These are phyloP conservation scores for Vitis amurensis DNA, from an alignment of 164 flowering plant genomes.

Conservation along the genomic window DNA sequence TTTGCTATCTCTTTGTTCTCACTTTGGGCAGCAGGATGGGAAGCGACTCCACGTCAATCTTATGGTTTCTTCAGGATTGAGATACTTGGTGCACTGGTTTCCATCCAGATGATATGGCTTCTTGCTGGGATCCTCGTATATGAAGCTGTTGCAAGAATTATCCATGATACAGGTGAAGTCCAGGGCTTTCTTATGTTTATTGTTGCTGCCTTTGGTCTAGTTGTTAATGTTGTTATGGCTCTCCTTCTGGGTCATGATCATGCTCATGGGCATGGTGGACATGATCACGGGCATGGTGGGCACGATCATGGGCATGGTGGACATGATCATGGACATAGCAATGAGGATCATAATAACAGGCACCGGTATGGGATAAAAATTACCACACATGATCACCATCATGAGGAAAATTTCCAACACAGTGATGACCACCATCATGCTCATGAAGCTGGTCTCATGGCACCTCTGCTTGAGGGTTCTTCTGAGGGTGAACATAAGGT, in stretches of 20 bases:
- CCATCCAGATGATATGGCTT: constrained; percentile 89
- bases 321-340: constrained; percentile 22
- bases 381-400: constrained; percentile 19
- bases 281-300: constrained; percentile 22
- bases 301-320: constrained; percentile 35
- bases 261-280: constrained; percentile 27
- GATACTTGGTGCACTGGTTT: constrained; percentile 84
- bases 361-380: constrained; percentile 11
- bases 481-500: constrained; percentile 17
- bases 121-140: constrained; percentile 85
- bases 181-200: constrained; percentile 74
- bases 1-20: constrained; percentile 90
- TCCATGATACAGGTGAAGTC: constrained; percentile 64
- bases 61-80: constrained; percentile 90
- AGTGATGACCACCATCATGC: constrained; percentile 2
- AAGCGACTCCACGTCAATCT: constrained; percentile 84
- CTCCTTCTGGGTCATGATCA: constrained; percentile 68
- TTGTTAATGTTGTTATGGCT: constrained; percentile 79
- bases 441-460: constrained; percentile 23
- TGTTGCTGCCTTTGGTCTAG: constrained; percentile 79
- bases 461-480: constrained; percentile 40
- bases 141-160: constrained; percentile 73
- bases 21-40: constrained; percentile 93
- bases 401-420: constrained; percentile 3
- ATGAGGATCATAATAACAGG: constrained; percentile 17